phyloP scores from a whole-genome alignment of 768 basidiomycete species.

The Mycena venus region DNA sequence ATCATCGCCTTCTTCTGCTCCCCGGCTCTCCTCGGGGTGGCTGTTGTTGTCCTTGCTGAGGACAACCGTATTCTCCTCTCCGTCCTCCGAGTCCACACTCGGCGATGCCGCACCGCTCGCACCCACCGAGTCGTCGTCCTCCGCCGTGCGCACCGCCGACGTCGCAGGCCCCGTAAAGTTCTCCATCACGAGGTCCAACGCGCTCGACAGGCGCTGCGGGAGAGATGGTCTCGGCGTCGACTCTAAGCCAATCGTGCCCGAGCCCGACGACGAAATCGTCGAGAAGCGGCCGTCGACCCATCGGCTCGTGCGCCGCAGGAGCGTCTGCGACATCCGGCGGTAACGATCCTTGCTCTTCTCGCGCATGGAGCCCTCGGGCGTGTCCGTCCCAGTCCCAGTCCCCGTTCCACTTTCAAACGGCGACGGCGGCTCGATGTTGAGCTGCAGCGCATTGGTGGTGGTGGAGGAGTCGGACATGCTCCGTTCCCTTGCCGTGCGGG shows the following conservation, averaged over 20 bases:
- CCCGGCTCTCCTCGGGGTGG: background rate
- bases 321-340: conserved; percentile 61
- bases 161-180: conserved; percentile 40
- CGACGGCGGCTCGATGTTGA: conserved; percentile 60
- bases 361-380: conserved; percentile 10
- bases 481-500: background rate
- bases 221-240: conserved; percentile 39
- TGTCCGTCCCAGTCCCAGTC: conserved; percentile 4
- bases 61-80: background rate
- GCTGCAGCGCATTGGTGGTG: conserved; percentile 42
- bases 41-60: background rate
- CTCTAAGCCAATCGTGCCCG: conserved; percentile 24
- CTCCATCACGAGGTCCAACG: conserved; percentile 62
- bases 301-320: conserved; percentile 69
- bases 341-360: conserved; percentile 46
- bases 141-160: background rate
- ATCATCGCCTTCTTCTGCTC: conserved; percentile 40
- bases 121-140: background rate
- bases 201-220: conserved; percentile 56
- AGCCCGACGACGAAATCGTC: conserved; percentile 26
- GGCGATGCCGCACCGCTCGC: background rate
- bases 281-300: conserved; percentile 71
- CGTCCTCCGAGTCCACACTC: background rate
- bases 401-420: conserved; percentile 34
- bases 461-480: background rate